phyloP scores from a whole-genome alignment of 2,329 filamentous ascomycete genomes.

The Dactylonectria macrodidyma region DNA sequence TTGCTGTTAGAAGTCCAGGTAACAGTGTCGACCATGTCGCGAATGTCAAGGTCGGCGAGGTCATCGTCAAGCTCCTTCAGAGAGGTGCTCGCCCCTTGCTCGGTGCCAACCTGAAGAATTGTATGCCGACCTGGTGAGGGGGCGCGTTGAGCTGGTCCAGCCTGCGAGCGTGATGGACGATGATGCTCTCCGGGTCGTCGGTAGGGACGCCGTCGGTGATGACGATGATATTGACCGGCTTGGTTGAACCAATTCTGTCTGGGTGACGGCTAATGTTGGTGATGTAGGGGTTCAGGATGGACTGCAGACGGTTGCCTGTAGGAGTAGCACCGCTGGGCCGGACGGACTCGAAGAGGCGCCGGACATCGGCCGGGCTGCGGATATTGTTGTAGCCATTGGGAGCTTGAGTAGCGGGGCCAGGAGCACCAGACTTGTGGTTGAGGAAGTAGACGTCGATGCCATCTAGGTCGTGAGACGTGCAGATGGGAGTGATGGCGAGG shows the following conservation, averaged over 20 bases:
- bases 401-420: slow-evolving; percentile 56
- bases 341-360: slow-evolving; percentile 78
- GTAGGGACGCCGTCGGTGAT: slow-evolving; percentile 90
- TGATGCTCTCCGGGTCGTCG: slow-evolving; percentile 82
- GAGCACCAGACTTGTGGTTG: slow-evolving; percentile 70
- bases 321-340: slow-evolving; percentile 79
- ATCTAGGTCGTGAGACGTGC: slow-evolving; percentile 83
- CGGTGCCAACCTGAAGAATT: slow-evolving; percentile 94
- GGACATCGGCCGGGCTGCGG: slow-evolving; percentile 69
- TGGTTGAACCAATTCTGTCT: slow-evolving; percentile 64
- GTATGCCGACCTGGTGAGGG: slow-evolving; percentile 88
- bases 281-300: slow-evolving; percentile 83
- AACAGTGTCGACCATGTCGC: slow-evolving; percentile 95
- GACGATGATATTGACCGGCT: slow-evolving; percentile 91
- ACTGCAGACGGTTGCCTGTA: slow-evolving; percentile 79
- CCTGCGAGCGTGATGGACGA: slow-evolving; percentile 77
- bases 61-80: slow-evolving; percentile 83
- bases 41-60: slow-evolving; percentile 67
- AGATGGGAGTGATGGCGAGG: slow-evolving; percentile 83
- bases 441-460: slow-evolving; percentile 95
- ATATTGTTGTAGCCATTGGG: slow-evolving; percentile 76
- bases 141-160: slow-evolving; percentile 80
- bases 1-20: slow-evolving; percentile 70
- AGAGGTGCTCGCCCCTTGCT: slow-evolving; percentile 74
- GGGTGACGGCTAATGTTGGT: slow-evolving; percentile 53